These are phyloP conservation scores for Umbellularia californica DNA, from an alignment of 164 flowering plant species.

Conservation along the genomic window DNA sequence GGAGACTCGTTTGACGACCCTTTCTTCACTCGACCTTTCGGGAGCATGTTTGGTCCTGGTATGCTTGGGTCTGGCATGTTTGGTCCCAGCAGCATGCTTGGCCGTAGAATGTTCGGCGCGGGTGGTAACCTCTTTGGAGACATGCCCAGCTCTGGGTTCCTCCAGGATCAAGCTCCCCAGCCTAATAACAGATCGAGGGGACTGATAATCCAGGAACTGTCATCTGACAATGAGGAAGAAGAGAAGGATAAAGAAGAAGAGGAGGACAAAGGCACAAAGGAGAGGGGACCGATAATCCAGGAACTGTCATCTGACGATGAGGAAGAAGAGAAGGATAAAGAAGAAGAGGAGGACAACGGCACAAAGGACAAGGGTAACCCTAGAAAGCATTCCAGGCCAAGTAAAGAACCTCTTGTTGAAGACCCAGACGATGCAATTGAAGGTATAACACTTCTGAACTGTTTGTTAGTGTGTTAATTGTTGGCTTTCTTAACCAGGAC, in stretches of 20 bases:
- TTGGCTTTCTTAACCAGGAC: background rate
- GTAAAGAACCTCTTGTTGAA: constrained; percentile 52
- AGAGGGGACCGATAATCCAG: constrained; percentile 45
- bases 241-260: constrained; percentile 34
- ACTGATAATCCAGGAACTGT: constrained; percentile 56
- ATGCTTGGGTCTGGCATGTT: constrained; percentile 16
- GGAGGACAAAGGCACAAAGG: constrained; percentile 14
- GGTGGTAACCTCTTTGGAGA: constrained; percentile 16
- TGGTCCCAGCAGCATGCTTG: constrained; percentile 31
- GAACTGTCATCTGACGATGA: constrained; percentile 68
- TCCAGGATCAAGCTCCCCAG: constrained; percentile 31
- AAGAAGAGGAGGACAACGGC: constrained; percentile 17
- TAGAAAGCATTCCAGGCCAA: constrained; percentile 27
- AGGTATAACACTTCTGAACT: constrained; percentile 28
- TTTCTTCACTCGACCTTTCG: constrained; percentile 68
- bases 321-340: constrained; percentile 35
- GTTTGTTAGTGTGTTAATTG: background rate
- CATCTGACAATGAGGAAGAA: constrained; percentile 51
- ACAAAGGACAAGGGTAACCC: constrained; percentile 17
- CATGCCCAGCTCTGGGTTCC: constrained; percentile 12
- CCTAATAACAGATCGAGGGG: constrained; percentile 21
- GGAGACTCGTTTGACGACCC: constrained; percentile 85
- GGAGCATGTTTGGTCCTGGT: constrained; percentile 20
- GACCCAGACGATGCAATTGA: constrained; percentile 62
- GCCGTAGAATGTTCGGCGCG: constrained; percentile 21